Evolutionary conservation across 75 land plant species (phyloP), one percentile per base, ranked within the genome.

Genomic region (Selaginella moellendorffii): DNA sequence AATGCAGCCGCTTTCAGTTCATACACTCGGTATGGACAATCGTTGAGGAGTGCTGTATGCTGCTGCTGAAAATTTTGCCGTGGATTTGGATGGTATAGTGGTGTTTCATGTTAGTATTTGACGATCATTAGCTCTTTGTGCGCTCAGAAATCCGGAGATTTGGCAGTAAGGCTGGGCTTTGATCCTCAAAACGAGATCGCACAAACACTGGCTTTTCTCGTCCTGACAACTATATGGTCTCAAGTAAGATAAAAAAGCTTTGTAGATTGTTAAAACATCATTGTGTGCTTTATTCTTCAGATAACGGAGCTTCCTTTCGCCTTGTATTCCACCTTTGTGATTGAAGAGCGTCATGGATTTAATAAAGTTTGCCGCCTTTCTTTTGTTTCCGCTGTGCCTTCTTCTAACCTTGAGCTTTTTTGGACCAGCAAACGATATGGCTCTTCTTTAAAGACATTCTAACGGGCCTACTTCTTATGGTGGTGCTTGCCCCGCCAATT

Each of bases 281-380:
- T 5, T 5, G 10, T 36, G 46, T 36, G 46, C 14, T 27, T n/a
- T 21, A 14, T 29, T 69, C 30, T 70, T 69, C 84, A 91, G 97
- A 67, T 91, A 10, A 83, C 81, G 22, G 99, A 95, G 65, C 74
- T 95, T 65, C 99, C 99, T 5, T 95, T 95, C 64, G 86, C 99
- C 12, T 69, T 95, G 26, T 95, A 86, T 71, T 95, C 99, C 19
- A 90, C 91, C 51, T 95, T 95, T 74, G 92, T 95, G 54, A 86
- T 95, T 30, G 99, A 95, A 74, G 82, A 90, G 26, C 88, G 92
- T 36, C 99, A 95, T 78, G 99, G 99, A 28, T 95, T 95, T 56
- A 90, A 95, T 63, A 95, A 95, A 68, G 97, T 91, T 52, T 24
- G 75, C 46, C 14, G 46, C 5, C 5, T 1, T 29, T 29, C 2